Conservation (phyloP, 148 eudicot genomes). For the Pouteria glomerata region DNA sequence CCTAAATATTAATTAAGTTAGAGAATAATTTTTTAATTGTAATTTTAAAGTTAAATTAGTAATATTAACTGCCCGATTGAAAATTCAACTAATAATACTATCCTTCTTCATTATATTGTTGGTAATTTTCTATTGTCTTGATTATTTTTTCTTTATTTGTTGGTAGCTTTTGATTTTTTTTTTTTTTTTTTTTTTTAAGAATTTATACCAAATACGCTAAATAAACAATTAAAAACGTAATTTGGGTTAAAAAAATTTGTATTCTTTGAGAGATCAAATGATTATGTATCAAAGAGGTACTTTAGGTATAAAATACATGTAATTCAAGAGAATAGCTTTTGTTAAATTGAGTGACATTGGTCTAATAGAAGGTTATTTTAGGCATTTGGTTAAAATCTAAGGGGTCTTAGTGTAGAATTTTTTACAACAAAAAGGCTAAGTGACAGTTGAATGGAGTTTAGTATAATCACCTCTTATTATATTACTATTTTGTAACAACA, state of each 20-base stretch:
- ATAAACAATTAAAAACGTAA: neutral
- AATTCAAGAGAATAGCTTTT: too few species aligned
- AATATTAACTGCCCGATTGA: neutral
- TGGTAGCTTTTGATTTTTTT: too few species aligned
- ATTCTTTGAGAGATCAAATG: neutral
- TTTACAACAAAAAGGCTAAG: neutral
- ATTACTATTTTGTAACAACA: too few species aligned
- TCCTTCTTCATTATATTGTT: neutral
- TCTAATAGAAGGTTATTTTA: neutral
- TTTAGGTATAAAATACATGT: neutral
- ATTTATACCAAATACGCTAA: neutral
- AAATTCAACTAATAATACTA: too few species aligned
- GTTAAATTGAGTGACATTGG: neutral
- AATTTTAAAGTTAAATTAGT: too few species aligned
- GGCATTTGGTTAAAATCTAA: neutral
- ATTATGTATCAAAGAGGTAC: neutral
- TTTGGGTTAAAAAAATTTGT: neutral
- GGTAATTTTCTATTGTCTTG: neutral
- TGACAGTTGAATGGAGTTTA: neutral
- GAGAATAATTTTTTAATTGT: too few species aligned
- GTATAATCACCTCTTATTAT: neutral
- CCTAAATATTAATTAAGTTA: neutral
- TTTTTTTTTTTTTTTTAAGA: too few species aligned
- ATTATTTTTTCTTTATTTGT: too few species aligned
- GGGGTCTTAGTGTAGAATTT: neutral